Conservation (phyloP, 345 rosid genomes). For the Eucalyptus melliodora region DNA sequence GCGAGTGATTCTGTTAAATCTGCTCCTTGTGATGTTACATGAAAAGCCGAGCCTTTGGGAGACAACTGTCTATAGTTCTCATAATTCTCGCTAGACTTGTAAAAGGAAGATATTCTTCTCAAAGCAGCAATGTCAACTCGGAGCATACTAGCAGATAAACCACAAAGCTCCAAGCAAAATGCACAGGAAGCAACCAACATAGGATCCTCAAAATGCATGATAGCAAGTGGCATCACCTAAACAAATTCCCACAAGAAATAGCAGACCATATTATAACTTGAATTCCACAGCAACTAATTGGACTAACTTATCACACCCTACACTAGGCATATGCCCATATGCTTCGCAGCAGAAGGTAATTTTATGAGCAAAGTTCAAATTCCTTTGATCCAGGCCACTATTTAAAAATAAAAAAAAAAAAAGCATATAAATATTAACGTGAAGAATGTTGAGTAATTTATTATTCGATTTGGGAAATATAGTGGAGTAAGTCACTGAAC, state of each 20-base stretch:
- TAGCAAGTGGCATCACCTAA: conserved; percentile 91
- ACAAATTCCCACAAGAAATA: background rate
- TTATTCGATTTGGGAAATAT: background rate
- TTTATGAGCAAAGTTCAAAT: background rate
- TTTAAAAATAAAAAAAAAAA: background rate
- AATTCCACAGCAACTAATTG: background rate
- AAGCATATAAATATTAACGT: background rate
- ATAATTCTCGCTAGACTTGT: conserved; percentile 35
- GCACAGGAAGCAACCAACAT: conserved; percentile 81
- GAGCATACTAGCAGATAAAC: conserved; percentile 76
- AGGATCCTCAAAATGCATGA: conserved; percentile 71
- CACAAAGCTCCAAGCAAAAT: conserved; percentile 88
- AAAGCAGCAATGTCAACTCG: conserved; percentile 72
- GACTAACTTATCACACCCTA: background rate
- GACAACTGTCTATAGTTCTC: conserved; percentile 37
- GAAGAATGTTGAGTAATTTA: background rate
- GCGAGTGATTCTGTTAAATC: conserved; percentile 72
- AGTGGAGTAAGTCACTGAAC: background rate
- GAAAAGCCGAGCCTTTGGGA: conserved; percentile 50
- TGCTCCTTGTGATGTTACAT: conserved; percentile 34
- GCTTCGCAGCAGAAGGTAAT: background rate
- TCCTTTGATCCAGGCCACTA: background rate
- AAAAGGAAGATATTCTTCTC: conserved; percentile 72
- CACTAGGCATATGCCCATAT: background rate
- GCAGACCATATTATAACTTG: background rate